Evolutionary conservation across 495 filamentous ascomycete genomes (phyloP), one percentile per base, ranked within the genome.

Genomic region (Aspergillus cristatus): DNA sequence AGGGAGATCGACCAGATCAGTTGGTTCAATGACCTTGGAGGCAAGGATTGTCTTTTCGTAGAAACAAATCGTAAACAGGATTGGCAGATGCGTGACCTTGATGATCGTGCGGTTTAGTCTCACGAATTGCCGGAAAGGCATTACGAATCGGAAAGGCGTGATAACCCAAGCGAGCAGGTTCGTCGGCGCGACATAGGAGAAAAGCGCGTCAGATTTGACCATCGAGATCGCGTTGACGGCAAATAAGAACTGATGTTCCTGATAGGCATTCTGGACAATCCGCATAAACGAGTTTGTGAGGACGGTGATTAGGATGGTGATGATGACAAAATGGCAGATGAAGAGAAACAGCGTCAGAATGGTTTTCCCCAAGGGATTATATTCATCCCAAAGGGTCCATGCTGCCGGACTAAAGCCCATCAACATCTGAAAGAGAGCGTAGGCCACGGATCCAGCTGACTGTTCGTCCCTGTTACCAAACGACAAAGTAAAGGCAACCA

Each of bases 201-300:
- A 96, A 0, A 95, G 67, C 0, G 85, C 82, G 53, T 96, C 88
- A 14, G 86, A 93, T 53, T 97, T 96, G 35, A 95, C 89, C 83
- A 96, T 85, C 3, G 87, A 91, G 26, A 94, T 88, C 5, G 86
- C 87, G 46, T 94, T 94, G 55, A 95, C 82, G 5, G 90, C 86
- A 54, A 96, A 93, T 3, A 94, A 63, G 50, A 94, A 95, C 64
- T 93, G 86, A 56, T 94, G 86, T 58, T 94, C 88, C 52, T 94
- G 79, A 38, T 88, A 82, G 6, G 86, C 85, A 53, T 94, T 96
- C 14, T 86, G 84, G 16, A 88, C 85, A 50, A 95, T 86, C 1
- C 82, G 79, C 83, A 91, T 90, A 65, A 93, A 95, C 13, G 84
- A 89, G 55, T 94, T 95, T 1, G 86, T 91, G 28, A 95, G 65